Percentiles rank a stretch among this genome's conserved stretches.
Conservation (phyloP, 2,329 filamentous ascomycete species). For the Xylariaceae sp. region DNA sequence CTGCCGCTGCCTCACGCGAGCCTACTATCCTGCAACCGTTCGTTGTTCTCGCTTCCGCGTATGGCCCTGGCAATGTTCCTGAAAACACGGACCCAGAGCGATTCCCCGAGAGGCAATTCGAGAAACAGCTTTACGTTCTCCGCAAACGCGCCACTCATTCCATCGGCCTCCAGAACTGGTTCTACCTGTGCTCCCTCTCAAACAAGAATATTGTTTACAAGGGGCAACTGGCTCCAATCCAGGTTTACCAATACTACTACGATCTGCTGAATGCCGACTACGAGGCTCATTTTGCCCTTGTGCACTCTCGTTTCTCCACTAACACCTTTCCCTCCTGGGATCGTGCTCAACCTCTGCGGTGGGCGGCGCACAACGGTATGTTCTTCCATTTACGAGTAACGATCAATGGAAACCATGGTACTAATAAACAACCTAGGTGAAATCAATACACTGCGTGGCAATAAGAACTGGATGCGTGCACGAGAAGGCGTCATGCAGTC, state of each 20-base stretch:
- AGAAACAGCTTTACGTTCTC: slow-evolving; percentile 88
- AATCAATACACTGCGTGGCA: slow-evolving; percentile 94
- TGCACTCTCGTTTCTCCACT: slow-evolving; percentile 95
- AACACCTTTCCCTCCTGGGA: slow-evolving; percentile 99
- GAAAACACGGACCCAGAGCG: slow-evolving; percentile 71
- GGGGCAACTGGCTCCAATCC: slow-evolving; percentile 86
- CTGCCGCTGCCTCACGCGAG: slow-evolving; percentile 88
- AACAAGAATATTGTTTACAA: slow-evolving; percentile 99
- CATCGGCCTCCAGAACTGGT: slow-evolving; percentile 96
- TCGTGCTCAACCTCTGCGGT: slow-evolving; percentile 89
- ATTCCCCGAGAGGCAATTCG: slow-evolving; percentile 83
- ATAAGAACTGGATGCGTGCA: slow-evolving; percentile 99
- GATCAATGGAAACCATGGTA: slow-evolving; percentile 3
- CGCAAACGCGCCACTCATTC: slow-evolving; percentile 93
- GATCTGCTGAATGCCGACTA: slow-evolving; percentile 96
- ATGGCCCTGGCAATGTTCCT: slow-evolving; percentile 75
- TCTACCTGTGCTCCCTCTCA: slow-evolving; percentile 92
- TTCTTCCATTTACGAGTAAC: slow-evolving; percentile 17
- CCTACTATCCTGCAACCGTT: slow-evolving; percentile 94
- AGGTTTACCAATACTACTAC: slow-evolving; percentile 98
- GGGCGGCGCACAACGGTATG: slow-evolving; percentile 91
- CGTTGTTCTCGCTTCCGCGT: slow-evolving; percentile 79
- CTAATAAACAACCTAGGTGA: slow-evolving; percentile 52
- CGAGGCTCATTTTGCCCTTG: slow-evolving; percentile 92
- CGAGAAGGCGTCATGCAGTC: slow-evolving; percentile 94